These are phyloP conservation scores for Neohortaea acidophila DNA, from an alignment of 495 filamentous ascomycete species.

Conservation along the genomic window DNA sequence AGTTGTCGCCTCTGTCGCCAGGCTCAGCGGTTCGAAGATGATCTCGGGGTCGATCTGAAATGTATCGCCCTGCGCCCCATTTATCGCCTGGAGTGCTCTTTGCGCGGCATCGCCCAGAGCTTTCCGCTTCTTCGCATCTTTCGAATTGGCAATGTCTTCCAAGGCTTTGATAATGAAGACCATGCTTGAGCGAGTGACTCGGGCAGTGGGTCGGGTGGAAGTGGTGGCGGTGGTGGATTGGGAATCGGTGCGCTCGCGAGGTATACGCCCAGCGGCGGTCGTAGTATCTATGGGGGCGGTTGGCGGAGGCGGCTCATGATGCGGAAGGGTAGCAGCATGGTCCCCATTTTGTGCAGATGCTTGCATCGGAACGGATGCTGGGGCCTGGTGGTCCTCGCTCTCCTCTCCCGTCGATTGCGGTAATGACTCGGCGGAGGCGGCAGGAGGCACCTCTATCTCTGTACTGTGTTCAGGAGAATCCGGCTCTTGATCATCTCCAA, in stretches of 20 bases:
- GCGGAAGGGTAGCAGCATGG: too few species aligned
- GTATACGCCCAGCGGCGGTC: too few species aligned
- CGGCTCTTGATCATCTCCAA: too few species aligned
- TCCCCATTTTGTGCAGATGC: too few species aligned
- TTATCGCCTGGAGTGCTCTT: constrained; percentile 68
- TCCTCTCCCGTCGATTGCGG: too few species aligned
- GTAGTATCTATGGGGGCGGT: too few species aligned
- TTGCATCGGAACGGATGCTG: too few species aligned
- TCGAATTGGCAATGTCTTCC: constrained; percentile 75
- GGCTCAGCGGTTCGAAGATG: constrained; percentile 75
- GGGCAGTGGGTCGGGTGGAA: constrained; percentile 36
- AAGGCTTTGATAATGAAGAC: constrained; percentile 87
- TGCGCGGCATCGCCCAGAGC: constrained; percentile 65
- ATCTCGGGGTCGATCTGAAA: constrained; percentile 65
- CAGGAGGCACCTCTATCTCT: too few species aligned
- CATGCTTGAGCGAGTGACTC: constrained; percentile 72
- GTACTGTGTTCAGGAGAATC: too few species aligned
- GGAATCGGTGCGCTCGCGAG: constrained; percentile 37
- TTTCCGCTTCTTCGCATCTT: constrained; percentile 70
- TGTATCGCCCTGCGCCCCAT: constrained; percentile 46
- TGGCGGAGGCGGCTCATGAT: too few species aligned
- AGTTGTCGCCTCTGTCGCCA: constrained; percentile 72
- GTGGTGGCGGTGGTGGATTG: constrained; percentile 41
- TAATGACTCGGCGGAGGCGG: too few species aligned
- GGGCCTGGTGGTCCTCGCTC: too few species aligned